phyloP scores from a whole-genome alignment of 2,329 filamentous ascomycete species.

The Bretziella fagacearum region DNA sequence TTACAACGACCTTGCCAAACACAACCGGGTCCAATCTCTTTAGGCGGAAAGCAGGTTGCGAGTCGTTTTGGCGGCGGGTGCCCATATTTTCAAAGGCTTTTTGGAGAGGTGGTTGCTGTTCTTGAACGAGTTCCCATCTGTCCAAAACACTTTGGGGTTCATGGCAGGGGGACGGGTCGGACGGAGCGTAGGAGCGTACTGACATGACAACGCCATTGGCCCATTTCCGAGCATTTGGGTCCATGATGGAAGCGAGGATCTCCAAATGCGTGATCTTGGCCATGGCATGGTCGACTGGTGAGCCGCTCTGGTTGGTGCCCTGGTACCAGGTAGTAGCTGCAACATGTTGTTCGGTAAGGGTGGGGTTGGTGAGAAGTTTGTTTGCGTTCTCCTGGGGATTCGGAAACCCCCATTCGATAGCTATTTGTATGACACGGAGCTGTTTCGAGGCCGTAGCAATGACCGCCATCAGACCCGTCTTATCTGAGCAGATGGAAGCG shows the following conservation, averaged over 20 bases:
- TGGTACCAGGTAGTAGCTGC: conserved; percentile 41
- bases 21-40: conserved; percentile 50
- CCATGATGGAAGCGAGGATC: conserved; percentile 49
- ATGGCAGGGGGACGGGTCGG: conserved; percentile 34
- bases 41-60: conserved; percentile 25
- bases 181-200: conserved; percentile 13
- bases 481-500: conserved; percentile 58
- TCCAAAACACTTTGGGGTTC: conserved; percentile 59
- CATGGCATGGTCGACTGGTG: conserved; percentile 33
- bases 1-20: conserved; percentile 49
- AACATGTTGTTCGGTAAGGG: conserved; percentile 38
- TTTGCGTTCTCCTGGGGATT: conserved; percentile 36
- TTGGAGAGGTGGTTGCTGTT: conserved; percentile 50
- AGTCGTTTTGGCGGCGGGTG: conserved; percentile 33
- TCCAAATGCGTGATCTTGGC: conserved; percentile 57
- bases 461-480: conserved; percentile 50
- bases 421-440: conserved; percentile 55
- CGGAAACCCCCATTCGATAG: conserved; percentile 50
- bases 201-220: conserved; percentile 12
- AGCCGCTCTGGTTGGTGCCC: conserved; percentile 25
- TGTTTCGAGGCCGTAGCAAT: conserved; percentile 54
- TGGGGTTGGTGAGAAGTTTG: conserved; percentile 32
- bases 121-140: conserved; percentile 62
- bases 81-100: conserved; percentile 62
- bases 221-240: conserved; percentile 36